phyloP scores from a whole-genome alignment of 1,284 basidiomycete species.

The Rhodotorula sp. region DNA sequence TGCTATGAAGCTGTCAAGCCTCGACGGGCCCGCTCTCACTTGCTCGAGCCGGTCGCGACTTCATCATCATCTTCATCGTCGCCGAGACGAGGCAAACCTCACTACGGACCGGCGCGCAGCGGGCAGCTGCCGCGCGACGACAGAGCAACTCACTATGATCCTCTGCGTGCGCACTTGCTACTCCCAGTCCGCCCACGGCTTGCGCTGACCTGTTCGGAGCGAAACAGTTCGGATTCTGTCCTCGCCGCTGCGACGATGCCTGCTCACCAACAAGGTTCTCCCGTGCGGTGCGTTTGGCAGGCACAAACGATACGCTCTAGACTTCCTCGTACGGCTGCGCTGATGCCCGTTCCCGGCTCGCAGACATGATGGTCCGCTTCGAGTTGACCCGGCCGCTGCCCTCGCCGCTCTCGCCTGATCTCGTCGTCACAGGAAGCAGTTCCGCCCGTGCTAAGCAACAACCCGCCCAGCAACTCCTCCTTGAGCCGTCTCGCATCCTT shows the following conservation, averaged over 20 bases:
- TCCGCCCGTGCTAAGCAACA: neutral
- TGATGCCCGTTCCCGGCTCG: too few relatives aligned
- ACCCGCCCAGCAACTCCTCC: neutral
- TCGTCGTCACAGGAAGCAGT: neutral
- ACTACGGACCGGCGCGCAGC: too few relatives aligned
- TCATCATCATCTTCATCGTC: neutral
- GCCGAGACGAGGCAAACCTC: neutral
- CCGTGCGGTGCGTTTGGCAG: constrained; percentile 7
- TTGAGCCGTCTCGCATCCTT: constrained; percentile 14
- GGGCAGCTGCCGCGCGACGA: too few relatives aligned
- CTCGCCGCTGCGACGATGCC: constrained; percentile 8
- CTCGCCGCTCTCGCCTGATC: neutral
- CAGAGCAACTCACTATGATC: too few relatives aligned
- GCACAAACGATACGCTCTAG: neutral
- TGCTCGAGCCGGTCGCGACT: neutral
- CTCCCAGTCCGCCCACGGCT: too few relatives aligned
- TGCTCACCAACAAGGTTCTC: constrained; percentile 12
- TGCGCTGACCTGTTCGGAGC: too few relatives aligned
- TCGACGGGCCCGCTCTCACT: neutral
- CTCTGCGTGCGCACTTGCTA: too few relatives aligned
- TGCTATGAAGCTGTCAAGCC: neutral
- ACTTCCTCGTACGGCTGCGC: too few relatives aligned
- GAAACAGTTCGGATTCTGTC: constrained; percentile 2
- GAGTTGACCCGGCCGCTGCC: constrained; percentile 5
- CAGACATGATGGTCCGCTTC: constrained; percentile 20